phyloP scores from a whole-genome alignment of 345 rosid species.

The Reutealis trisperma region DNA sequence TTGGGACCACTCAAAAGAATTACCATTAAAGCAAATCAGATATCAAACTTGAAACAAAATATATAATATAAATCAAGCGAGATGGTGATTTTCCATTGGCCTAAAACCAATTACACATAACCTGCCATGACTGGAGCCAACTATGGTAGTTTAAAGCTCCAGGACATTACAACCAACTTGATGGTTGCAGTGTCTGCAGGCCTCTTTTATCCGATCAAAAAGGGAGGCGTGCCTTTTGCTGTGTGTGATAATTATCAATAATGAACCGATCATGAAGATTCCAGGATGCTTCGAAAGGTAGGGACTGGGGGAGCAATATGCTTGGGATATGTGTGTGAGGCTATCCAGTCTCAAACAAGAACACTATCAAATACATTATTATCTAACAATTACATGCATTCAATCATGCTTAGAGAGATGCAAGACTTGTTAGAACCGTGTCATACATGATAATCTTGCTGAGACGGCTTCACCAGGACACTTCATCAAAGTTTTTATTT shows the following conservation, averaged over 20 bases:
- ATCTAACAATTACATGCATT: not conserved
- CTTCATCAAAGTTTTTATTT: too few relatives aligned
- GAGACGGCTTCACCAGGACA: too few relatives aligned
- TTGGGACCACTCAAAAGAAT: slow-evolving; percentile 10
- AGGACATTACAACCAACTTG: not conserved
- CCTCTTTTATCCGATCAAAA: not conserved
- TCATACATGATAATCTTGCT: not conserved
- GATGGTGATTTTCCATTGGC: not conserved
- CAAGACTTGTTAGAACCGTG: not conserved
- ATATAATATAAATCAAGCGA: not conserved
- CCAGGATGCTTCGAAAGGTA: too few relatives aligned
- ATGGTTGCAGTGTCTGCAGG: too few relatives aligned
- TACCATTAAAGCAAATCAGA: not conserved
- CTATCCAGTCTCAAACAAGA: not conserved
- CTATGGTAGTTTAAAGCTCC: not conserved
- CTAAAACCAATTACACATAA: not conserved
- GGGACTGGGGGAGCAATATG: too few relatives aligned
- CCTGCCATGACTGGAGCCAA: slow-evolving; percentile 4
- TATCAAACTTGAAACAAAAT: not conserved
- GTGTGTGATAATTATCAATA: not conserved
- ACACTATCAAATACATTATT: not conserved
- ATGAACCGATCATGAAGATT: too few relatives aligned
- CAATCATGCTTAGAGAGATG: not conserved
- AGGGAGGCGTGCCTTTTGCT: not conserved
- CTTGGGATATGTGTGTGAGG: not conserved